Evolutionary conservation across 1,284 basidiomycete genomes (phyloP).

Genomic region (Trametes versicolor): DNA sequence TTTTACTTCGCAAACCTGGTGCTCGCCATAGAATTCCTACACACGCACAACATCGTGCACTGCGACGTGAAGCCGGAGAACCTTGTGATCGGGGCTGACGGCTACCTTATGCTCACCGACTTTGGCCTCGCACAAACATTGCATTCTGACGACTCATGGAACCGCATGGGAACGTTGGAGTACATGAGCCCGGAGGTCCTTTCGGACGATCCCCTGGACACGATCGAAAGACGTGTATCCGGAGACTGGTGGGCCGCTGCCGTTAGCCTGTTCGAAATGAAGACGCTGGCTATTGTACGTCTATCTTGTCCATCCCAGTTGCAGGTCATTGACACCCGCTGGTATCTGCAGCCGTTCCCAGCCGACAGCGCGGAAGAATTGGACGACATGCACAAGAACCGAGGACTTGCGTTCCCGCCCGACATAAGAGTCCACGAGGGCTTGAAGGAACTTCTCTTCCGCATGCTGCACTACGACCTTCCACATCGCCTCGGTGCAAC

Average conservation of each 20-base stretch:
- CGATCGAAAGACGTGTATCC: conserved; percentile 52
- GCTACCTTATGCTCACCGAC: conserved; percentile 6
- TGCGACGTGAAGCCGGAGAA: conserved; percentile 65
- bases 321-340: background rate
- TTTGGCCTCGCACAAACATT: conserved; percentile 4
- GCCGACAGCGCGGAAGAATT: background rate
- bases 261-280: conserved; percentile 80
- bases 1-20: conserved; percentile 73
- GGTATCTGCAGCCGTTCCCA: conserved; percentile 6
- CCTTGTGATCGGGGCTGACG: conserved; percentile 4
- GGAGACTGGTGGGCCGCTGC: conserved; percentile 80
- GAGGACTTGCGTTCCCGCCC: background rate
- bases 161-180: background rate
- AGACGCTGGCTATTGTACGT: conserved; percentile 62
- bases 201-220: conserved; percentile 39
- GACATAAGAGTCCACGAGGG: conserved; percentile 7
- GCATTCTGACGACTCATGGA: background rate
- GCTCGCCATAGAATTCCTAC: conserved; percentile 78
- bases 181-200: conserved; percentile 22
- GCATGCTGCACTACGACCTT: conserved; percentile 41
- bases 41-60: conserved; percentile 78
- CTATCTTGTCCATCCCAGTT: background rate
- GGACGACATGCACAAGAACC: background rate
- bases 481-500: conserved; percentile 1
- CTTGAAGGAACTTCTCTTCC: conserved; percentile 13